Evolutionary conservation across 2,329 filamentous ascomycete genomes (phyloP), one percentile per base, ranked within the genome.

Genomic region (Tothia fuscella): DNA sequence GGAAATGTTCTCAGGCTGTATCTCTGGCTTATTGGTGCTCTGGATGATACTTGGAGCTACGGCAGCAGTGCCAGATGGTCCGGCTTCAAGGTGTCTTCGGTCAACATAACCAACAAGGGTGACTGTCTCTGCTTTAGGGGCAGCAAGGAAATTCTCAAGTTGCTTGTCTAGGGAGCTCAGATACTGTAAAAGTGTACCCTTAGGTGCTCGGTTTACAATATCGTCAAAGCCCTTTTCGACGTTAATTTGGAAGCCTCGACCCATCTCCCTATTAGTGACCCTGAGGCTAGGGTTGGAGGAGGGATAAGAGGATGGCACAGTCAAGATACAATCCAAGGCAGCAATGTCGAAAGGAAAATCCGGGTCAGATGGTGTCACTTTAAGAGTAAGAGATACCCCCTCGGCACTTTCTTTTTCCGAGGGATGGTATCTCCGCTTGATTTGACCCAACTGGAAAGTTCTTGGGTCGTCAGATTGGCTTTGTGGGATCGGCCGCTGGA

Each of bases 321-420:
- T 69, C 28, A 91, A 62, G 32, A 75, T 67, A 55, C 82, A 88
- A 30, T 82, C 69, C 24, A 91, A 65, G 29, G 71, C 65, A 20
- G 76, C 70, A 53, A 89, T 65, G 47, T 87, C 81, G 57, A 84
- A 89, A 1, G 84, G 81, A 52, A 91, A 89, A 53, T 91, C 84
- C 0, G 84, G 84, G 55, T 91, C 84, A 5, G 83, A 86, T 4
- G 84, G 84, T 10, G 62, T 63, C 47, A 91, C 62, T 39, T 67
- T 74, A 58, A 89, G 83, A 7, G 66, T 61, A 29, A 88, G 59
- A 13, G 72, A 68, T 0, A 73, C 75, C 3, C 66, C 67, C 37
- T 72, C 68, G 46, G 70, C 52, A 46, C 60, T 56, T 24, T 59
- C 54, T 33, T 55, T 39, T 48, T 73, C 67, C 36, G 61, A 57